Conservation (phyloP, 2,329 filamentous ascomycete species). For the Fusarium sp. region DNA sequence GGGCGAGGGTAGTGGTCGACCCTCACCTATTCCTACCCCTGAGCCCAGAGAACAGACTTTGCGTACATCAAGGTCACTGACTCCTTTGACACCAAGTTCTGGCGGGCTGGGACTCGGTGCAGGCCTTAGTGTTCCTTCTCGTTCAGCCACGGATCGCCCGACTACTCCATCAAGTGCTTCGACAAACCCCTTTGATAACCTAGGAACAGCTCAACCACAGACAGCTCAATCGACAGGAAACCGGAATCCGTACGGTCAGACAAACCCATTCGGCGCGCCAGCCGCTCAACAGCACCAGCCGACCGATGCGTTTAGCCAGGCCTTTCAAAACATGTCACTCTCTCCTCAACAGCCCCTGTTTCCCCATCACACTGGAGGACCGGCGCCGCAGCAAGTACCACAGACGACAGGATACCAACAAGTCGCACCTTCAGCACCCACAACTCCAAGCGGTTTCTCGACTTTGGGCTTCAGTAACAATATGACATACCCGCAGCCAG, state of each 20-base stretch:
- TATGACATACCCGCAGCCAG: conserved; percentile 58
- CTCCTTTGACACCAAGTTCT: conserved; percentile 62
- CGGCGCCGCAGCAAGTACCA: conserved; percentile 58
- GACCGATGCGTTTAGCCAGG: conserved; percentile 67
- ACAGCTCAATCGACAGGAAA: conserved; percentile 75
- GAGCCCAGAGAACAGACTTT: conserved; percentile 62
- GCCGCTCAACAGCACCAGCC: conserved; percentile 52
- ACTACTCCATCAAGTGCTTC: conserved; percentile 62
- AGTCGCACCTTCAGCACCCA: conserved; percentile 59
- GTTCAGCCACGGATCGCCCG: conserved; percentile 51
- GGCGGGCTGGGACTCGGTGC: conserved; percentile 49
- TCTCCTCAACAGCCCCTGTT: conserved; percentile 74
- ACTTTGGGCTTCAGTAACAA: conserved; percentile 58
- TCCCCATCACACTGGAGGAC: conserved; percentile 79
- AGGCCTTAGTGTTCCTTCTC: conserved; percentile 53
- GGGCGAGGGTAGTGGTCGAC: conserved; percentile 74
- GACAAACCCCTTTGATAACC: conserved; percentile 77
- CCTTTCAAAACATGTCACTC: conserved; percentile 82
- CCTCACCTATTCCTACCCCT: conserved; percentile 52
- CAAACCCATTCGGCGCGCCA: conserved; percentile 77
- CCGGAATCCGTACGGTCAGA: conserved; percentile 66
- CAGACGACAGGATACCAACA: conserved; percentile 61
- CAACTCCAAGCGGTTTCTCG: conserved; percentile 58
- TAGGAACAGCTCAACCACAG: conserved; percentile 67
- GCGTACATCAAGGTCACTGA: conserved; percentile 66